Evolutionary conservation across 495 filamentous ascomycete species (phyloP).

Genomic region (Chaetomidium leptoderma): DNA sequence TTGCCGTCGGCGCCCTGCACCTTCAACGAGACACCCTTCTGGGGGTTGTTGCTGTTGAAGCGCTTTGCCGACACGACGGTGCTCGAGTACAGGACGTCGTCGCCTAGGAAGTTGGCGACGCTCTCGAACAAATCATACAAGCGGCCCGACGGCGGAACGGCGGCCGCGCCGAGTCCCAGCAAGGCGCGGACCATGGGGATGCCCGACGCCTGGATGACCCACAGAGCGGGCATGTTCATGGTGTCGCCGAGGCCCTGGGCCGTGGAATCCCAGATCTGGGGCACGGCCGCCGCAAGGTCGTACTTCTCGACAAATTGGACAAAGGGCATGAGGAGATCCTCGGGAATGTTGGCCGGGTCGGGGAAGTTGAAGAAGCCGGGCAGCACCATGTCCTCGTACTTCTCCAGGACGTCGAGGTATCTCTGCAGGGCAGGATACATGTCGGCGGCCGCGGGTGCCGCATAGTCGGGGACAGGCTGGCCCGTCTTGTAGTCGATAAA

Average conservation of each 20-base stretch:
- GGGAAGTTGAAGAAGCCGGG: constrained; percentile 41
- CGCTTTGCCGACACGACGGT: constrained; percentile 26
- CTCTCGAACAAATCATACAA: constrained; percentile 39
- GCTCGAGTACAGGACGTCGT: constrained; percentile 38
- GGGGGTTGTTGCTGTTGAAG: constrained; percentile 8
- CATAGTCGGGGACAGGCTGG: constrained; percentile 16
- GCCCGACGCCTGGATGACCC: constrained; percentile 37
- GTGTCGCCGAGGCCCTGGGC: constrained; percentile 39
- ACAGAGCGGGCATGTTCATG: constrained; percentile 36
- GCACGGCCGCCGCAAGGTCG: constrained; percentile 12
- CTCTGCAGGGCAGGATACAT: constrained; percentile 30
- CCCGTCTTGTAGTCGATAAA: constrained; percentile 42
- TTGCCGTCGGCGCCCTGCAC: constrained; percentile 30
- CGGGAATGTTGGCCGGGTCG: constrained; percentile 32
- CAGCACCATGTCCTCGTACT: constrained; percentile 35
- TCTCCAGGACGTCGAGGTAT: constrained; percentile 32
- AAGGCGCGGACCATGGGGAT: constrained; percentile 32
- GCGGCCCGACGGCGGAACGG: constrained; percentile 30
- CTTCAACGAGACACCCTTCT: constrained; percentile 27
- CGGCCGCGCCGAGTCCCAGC: constrained; percentile 18
- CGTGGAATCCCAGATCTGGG: constrained; percentile 23
- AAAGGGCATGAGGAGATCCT: constrained; percentile 44
- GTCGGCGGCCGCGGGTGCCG: constrained; percentile 9
- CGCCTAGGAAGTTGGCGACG: constrained; percentile 30
- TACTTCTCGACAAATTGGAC: constrained; percentile 41